Conservation (phyloP, 805 yeast genomes). For the Candida broadrunensis region DNA sequence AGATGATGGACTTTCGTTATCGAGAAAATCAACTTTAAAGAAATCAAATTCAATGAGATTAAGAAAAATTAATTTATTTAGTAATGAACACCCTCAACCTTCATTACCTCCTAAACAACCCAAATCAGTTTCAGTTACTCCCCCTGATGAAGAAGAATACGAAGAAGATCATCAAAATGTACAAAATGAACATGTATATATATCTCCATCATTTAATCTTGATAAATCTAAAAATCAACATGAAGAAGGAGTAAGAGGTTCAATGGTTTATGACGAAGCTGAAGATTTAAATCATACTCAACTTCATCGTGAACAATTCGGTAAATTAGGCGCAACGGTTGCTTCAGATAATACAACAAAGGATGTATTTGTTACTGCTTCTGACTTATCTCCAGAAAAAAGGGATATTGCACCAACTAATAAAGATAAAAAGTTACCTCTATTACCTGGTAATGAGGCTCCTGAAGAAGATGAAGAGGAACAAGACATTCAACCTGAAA, state of each 20-base stretch:
- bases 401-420: background rate
- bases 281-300: slow-evolving; percentile 8
- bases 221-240: slow-evolving; percentile 1
- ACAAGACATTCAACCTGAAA: too few species aligned
- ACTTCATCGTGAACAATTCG: slow-evolving; percentile 13
- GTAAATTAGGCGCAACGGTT: slow-evolving; percentile 15
- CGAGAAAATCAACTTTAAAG: slow-evolving; percentile 39
- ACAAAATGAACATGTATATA: background rate
- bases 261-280: slow-evolving; percentile 10
- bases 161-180: background rate
- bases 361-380: slow-evolving; percentile 23
- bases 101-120: background rate
- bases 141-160: background rate
- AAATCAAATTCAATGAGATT: slow-evolving; percentile 40
- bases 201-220: slow-evolving; percentile 17
- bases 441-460: background rate
- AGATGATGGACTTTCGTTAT: slow-evolving; percentile 23
- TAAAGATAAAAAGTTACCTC: background rate
- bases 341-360: slow-evolving; percentile 7
- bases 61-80: slow-evolving; percentile 37
- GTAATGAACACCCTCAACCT: slow-evolving; percentile 6
- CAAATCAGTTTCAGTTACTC: background rate
- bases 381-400: slow-evolving; percentile 13
- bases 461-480: background rate
- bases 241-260: slow-evolving; percentile 8